Conservation (phyloP, 306 rosid species). For the Dalbergia oliveri region DNA sequence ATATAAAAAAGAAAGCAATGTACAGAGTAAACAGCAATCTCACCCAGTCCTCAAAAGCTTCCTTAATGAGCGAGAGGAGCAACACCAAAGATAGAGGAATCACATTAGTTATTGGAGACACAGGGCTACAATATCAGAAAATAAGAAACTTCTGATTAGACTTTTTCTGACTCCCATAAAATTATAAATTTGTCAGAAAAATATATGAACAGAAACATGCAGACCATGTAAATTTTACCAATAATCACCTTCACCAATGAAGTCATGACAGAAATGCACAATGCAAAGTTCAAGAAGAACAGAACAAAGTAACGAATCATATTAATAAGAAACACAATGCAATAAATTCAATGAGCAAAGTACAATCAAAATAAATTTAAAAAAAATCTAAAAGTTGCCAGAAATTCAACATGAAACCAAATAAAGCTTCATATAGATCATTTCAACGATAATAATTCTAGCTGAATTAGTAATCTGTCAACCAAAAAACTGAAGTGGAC, state of each 20-base stretch:
- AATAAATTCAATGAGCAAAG: slow-evolving; percentile 24
- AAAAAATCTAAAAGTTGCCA: slow-evolving; percentile 7
- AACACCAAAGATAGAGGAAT: slow-evolving; percentile 90
- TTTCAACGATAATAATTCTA: neutral
- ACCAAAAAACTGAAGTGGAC: neutral
- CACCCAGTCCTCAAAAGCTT: slow-evolving; percentile 98
- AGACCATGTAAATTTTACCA: slow-evolving; percentile 9
- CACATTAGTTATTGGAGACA: slow-evolving; percentile 89
- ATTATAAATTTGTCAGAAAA: slow-evolving; percentile 17
- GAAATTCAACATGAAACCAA: slow-evolving; percentile 28
- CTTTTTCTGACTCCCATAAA: slow-evolving; percentile 17
- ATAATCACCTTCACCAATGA: slow-evolving; percentile 31
- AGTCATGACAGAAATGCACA: slow-evolving; percentile 4
- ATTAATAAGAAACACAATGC: neutral
- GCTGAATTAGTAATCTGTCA: slow-evolving; percentile 11
- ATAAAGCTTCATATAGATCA: slow-evolving; percentile 9
- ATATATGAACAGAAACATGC: slow-evolving; percentile 16
- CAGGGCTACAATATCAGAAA: slow-evolving; percentile 79
- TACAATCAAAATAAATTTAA: slow-evolving; percentile 22
- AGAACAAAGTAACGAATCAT: neutral
- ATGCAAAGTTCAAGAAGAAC: slow-evolving; percentile 18
- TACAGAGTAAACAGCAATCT: slow-evolving; percentile 48
- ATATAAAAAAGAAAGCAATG: slow-evolving; percentile 20
- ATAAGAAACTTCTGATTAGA: slow-evolving; percentile 35
- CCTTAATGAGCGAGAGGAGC: slow-evolving; percentile 85